Base-by-base conservation (phyloP, 78 protist species). In the Dictyostelium brefeldianum region DNA sequence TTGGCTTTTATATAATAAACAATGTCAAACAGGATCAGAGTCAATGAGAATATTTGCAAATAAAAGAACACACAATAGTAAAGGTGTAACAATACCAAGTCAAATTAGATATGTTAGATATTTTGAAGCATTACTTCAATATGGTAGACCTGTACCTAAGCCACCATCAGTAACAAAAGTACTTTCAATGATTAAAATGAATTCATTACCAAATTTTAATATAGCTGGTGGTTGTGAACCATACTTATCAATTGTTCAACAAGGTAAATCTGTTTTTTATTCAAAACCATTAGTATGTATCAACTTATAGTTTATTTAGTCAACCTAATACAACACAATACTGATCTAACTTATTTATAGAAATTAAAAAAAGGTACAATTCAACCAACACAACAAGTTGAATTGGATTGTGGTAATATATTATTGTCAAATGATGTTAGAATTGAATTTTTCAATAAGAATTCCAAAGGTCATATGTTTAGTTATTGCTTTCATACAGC, bases 401-500 rank as follows among this genome's bases (percentile, higher is more conserved):
- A 80, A 27, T 53, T 91, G 25, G 89, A 83, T 69, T 83, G 95
- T 69, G 89, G 89, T 15, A 77, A 83, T 78, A 81, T 91, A 20
- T 36, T 84, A 25, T 53, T 89, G 22, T 36, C 80, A 18, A 77
- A 59, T 73, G 89, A 94, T 73, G 90, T 89, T 5, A 78, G 87
- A 36, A 57, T 83, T 22, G 56, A 80, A 41, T 89, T 89, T 46
- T 82, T 71, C 47, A 83, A 81, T 43, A 74, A 15, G 41, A 87
- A 87, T 71, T 80, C 94, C 15, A 91, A 79, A 31, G 93, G 93
- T 41, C 73, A 94, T 73, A 83, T 97, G 90, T 94, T 94, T 89
- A 78, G 83, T 46, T 93, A 95, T 59, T 97, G 98, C 96, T 90
- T 97, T 90, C 94, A 97, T 80, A 97, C 98, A 8, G 96, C 91